A percentile compares a stretch with the other conserved stretches of the same genome.
Evolutionary conservation across 371 early-diverging fungal species (phyloP).

Genomic region (Rhizomucor pusillus): DNA sequence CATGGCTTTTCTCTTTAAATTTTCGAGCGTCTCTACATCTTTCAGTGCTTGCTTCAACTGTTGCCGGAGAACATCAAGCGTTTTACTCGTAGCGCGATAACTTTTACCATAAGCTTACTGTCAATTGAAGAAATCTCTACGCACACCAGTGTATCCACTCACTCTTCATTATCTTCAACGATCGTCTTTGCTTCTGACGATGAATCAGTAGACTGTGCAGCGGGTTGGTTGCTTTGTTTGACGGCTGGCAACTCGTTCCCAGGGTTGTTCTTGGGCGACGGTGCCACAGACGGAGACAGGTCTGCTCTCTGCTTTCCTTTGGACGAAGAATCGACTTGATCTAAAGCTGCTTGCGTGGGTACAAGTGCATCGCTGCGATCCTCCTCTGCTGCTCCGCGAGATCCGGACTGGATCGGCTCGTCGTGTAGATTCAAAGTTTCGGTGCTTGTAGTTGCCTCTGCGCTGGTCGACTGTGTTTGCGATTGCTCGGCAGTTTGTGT

Average conservation of each 20-base stretch:
- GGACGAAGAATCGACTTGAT: no score
- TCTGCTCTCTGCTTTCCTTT: no score
- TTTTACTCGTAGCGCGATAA: constrained; percentile 29
- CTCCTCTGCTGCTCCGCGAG: neutral
- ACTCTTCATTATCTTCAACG: constrained; percentile 38
- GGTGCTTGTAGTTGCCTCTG: neutral
- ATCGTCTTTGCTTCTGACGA: no score
- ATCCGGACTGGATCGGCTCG: neutral
- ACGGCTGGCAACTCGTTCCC: no score
- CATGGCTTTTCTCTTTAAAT: constrained; percentile 46
- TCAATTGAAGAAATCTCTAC: neutral
- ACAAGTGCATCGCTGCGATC: neutral
- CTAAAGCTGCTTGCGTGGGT: neutral
- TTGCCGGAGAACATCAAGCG: constrained; percentile 32
- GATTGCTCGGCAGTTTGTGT: constrained; percentile 16
- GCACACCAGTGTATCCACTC: neutral
- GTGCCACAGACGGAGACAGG: no score
- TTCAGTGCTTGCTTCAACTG: constrained; percentile 47
- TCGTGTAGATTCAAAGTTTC: neutral
- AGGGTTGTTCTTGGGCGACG: no score
- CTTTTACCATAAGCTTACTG: constrained; percentile 2
- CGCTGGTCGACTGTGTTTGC: constrained; percentile 4
- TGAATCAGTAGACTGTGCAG: no score
- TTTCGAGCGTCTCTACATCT: constrained; percentile 39
- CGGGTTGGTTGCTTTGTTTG: no score